phyloP scores from a whole-genome alignment of 1,284 basidiomycete species.

The Termitomyces sp. region DNA sequence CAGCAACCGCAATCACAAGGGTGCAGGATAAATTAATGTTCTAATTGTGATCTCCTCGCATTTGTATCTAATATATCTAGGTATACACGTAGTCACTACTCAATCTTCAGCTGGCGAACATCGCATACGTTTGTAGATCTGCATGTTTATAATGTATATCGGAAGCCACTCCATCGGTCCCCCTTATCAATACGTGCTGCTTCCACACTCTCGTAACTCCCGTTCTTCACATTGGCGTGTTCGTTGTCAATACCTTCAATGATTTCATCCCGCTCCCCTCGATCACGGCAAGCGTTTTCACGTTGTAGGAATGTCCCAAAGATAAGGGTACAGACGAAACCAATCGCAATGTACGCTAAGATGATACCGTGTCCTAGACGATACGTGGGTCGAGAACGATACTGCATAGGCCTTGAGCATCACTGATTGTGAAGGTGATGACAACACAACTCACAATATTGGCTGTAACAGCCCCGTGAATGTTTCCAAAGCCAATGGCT shows the following conservation, averaged over 20 bases:
- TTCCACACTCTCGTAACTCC: conserved; percentile 39
- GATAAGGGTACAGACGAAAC: conserved; percentile 46
- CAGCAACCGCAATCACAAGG: conserved; percentile 43
- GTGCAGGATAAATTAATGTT: conserved; percentile 28
- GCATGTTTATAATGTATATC: conserved; percentile 35
- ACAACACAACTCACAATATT: conserved; percentile 47
- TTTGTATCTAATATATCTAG: conserved; percentile 22
- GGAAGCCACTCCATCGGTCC: conserved; percentile 57
- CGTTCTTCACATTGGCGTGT: conserved; percentile 35
- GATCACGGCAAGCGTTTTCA: conserved; percentile 59
- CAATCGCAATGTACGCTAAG: conserved; percentile 58
- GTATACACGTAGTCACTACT: conserved; percentile 10
- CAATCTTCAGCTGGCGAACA: background rate
- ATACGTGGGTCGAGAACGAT: conserved; percentile 59
- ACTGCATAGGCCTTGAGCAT: conserved; percentile 29
- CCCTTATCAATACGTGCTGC: conserved; percentile 51
- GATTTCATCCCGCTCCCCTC: conserved; percentile 63
- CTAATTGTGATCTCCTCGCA: conserved; percentile 14
- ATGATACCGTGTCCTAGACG: conserved; percentile 57
- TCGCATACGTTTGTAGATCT: background rate
- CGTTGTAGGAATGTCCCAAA: conserved; percentile 44
- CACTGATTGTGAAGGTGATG: background rate
- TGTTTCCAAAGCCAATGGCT: conserved; percentile 61
- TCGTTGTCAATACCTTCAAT: conserved; percentile 44
- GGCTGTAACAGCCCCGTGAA: conserved; percentile 63